Evolutionary conservation across 2,329 filamentous ascomycete species (phyloP), one percentile per base, ranked within the genome.

Genomic region (Calonectria leucothoes): DNA sequence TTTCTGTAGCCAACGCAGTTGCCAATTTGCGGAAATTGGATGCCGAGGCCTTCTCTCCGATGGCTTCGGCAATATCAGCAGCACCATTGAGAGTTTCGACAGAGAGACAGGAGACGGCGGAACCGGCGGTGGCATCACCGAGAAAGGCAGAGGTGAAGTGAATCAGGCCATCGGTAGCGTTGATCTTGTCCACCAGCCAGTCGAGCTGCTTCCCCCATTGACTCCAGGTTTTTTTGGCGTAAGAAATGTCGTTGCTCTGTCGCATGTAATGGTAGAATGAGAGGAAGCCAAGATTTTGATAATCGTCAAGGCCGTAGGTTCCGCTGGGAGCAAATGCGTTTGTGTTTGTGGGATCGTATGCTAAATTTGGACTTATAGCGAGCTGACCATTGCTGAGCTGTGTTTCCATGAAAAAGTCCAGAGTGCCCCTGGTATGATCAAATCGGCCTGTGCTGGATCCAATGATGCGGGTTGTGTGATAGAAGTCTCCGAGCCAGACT

Each of bases 381-480:
- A 69, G 25, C 23, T 69, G 52, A 2, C 66, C 55, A 52, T 69
- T 69, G 2, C 49, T 17, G 17, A 66, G 23, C 15, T 70, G 68
- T 1, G 45, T 42, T 14, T 70, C 33, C 25, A 66, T 7, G 1
- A 65, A 17, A 23, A 70, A 70, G 20, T 70, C 48, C 10, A 66
- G 11, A 14, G 59, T 70, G 12, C 68, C 59, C 6, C 6, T 25
- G 12, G 48, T 48, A 2, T 55, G 59, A 17, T 70, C 68, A 10
- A 55, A 57, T 3, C 59, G 48, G 12, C 68, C 68, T 7, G 49
- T 70, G 25, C 59, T 70, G 5, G 61, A 61, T 8, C 49, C 61
- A 6, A 70, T 70, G 29, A 70, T 70, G 5, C 68, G 59, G 8
- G 68, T 25, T 4, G 68, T 70, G 48, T 70, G 68, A 15, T 65